phyloP scores from a whole-genome alignment of 805 yeast species.

The Ogataea pignaliae region DNA sequence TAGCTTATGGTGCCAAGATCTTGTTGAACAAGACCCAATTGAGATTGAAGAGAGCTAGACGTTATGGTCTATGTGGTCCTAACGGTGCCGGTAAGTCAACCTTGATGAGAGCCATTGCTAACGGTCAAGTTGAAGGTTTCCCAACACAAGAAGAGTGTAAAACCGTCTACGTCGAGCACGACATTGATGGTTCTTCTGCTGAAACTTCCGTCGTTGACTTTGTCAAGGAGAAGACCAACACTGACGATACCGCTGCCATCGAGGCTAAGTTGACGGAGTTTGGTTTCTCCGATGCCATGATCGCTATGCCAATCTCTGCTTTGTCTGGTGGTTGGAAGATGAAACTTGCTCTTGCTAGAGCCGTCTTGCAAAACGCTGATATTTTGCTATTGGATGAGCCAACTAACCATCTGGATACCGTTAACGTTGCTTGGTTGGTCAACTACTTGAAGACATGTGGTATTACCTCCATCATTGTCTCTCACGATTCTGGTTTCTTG shows the following conservation, averaged over 20 bases:
- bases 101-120: slow-evolving; percentile 93
- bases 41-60: slow-evolving; percentile 97
- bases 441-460: slow-evolving; percentile 99
- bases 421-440: slow-evolving; percentile 99
- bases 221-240: slow-evolving; percentile 79
- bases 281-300: slow-evolving; percentile 92
- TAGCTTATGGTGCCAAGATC: slow-evolving; percentile 99
- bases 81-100: slow-evolving; percentile 99
- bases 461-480: slow-evolving; percentile 95
- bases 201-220: slow-evolving; percentile 92
- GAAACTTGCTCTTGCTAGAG: slow-evolving; percentile 99
- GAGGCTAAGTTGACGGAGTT: slow-evolving; percentile 78
- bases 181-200: slow-evolving; percentile 96
- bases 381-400: slow-evolving; percentile 98
- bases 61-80: slow-evolving; percentile 99
- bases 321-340: slow-evolving; percentile 99
- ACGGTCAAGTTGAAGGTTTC: slow-evolving; percentile 99
- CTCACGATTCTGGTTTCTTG: slow-evolving; percentile 99
- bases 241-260: slow-evolving; percentile 71
- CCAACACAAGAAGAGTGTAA: slow-evolving; percentile 98
- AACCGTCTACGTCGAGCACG: slow-evolving; percentile 99
- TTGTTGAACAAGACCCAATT: slow-evolving; percentile 98
- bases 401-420: slow-evolving; percentile 99
- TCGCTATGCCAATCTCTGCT: slow-evolving; percentile 88
- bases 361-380: slow-evolving; percentile 97